phyloP scores from a whole-genome alignment of 192 early-diverging fungal species.

The Entomortierella lignicola region DNA sequence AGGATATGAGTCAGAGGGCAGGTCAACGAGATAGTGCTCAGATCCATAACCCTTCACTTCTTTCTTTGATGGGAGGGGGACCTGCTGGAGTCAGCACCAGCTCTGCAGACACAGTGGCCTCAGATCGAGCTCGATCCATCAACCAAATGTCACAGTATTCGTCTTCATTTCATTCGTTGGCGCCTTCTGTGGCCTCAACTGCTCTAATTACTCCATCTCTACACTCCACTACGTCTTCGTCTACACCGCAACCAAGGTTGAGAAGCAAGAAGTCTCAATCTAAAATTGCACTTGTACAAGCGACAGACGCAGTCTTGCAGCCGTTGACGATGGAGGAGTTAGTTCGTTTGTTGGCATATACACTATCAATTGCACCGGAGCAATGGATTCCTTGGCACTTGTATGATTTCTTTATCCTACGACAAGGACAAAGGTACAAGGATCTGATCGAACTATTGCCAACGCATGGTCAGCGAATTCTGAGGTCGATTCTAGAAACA shows the following conservation, averaged over 20 bases:
- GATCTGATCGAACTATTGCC: conserved; percentile 37
- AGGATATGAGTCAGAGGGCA: neutral
- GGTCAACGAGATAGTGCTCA: neutral
- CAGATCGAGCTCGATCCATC: conserved; percentile 2
- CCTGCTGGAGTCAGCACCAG: neutral
- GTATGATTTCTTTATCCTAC: conserved; percentile 42
- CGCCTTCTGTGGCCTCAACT: neutral
- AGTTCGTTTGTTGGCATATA: conserved; percentile 6
- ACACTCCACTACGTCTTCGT: neutral
- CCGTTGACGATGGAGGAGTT: conserved; percentile 23
- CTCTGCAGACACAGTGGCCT: too few relatives aligned
- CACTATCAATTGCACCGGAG: conserved; percentile 24
- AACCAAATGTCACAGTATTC: conserved; percentile 12
- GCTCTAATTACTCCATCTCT: neutral
- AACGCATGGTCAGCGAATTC: conserved; percentile 33
- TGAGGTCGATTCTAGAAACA: conserved; percentile 30
- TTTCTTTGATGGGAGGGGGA: conserved; percentile 6
- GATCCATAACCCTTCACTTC: conserved; percentile 11
- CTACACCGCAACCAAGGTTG: conserved; percentile 8
- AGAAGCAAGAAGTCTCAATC: conserved; percentile 26
- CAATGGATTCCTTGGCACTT: conserved; percentile 50
- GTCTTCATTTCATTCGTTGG: neutral
- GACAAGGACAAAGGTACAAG: conserved; percentile 20
- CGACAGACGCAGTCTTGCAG: conserved; percentile 20
- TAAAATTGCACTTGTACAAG: conserved; percentile 5